Percentiles rank a stretch among this genome's conserved stretches.
These are phyloP conservation scores for Suhomyces terraborum DNA, from an alignment of 1,139 yeast genomes.

Conservation along the genomic window DNA sequence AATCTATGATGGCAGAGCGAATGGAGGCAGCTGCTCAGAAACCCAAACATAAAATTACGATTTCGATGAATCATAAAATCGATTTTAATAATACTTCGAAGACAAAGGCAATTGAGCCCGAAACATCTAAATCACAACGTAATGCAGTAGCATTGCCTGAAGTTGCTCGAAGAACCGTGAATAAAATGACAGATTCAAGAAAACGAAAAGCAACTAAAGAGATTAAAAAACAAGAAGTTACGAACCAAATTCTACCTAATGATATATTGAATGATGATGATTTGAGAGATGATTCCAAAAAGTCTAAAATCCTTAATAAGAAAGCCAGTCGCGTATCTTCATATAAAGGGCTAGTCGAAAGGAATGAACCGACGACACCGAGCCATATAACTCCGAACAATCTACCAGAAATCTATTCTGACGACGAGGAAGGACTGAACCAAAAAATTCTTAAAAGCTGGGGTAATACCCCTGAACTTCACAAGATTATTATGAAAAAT, in stretches of 20 bases:
- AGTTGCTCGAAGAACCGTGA: slow-evolving; percentile 33
- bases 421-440: slow-evolving; percentile 50
- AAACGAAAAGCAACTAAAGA: slow-evolving; percentile 12
- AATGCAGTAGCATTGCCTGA: slow-evolving; percentile 41
- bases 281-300: slow-evolving; percentile 6
- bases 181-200: slow-evolving; percentile 7
- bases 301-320: slow-evolving; percentile 9
- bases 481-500: slow-evolving; percentile 55
- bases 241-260: slow-evolving; percentile 9
- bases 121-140: slow-evolving; percentile 18
- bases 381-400: slow-evolving; percentile 14
- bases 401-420: slow-evolving; percentile 53
- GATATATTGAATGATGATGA: slow-evolving; percentile 6
- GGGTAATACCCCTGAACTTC: slow-evolving; percentile 71
- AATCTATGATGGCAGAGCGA: slow-evolving; percentile 35
- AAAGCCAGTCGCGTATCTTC: slow-evolving; percentile 13
- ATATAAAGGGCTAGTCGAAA: background rate
- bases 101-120: background rate
- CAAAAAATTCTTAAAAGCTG: slow-evolving; percentile 57
- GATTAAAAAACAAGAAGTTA: slow-evolving; percentile 8
- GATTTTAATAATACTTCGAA: slow-evolving; percentile 17
- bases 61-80: slow-evolving; percentile 31
- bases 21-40: slow-evolving; percentile 32
- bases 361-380: slow-evolving; percentile 2
- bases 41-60: slow-evolving; percentile 34